A percentile compares a stretch with the other conserved stretches of the same genome.
Evolutionary conservation across 345 rosid species (phyloP).

Genomic region (Mercurialis annua): DNA sequence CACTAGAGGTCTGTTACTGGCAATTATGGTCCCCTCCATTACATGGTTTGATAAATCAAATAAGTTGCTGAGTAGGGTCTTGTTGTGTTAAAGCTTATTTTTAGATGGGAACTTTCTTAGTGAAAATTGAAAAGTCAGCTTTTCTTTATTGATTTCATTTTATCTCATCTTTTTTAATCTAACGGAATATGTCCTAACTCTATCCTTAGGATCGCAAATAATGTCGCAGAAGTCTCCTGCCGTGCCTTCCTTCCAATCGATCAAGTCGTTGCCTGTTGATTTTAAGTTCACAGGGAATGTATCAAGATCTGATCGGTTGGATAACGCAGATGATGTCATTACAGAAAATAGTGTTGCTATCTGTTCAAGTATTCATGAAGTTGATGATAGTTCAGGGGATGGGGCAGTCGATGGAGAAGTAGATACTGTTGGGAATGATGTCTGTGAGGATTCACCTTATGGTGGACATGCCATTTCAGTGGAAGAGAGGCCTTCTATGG

Average conservation of each 20-base stretch:
- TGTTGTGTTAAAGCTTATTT: slow-evolving; percentile 44
- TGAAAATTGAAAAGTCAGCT: slow-evolving; percentile 39
- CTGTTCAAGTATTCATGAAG: slow-evolving; percentile 39
- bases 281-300: slow-evolving; percentile 49
- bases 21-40: slow-evolving; percentile 66
- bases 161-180: too few relatives aligned
- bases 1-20: slow-evolving; percentile 44
- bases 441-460: slow-evolving; percentile 80
- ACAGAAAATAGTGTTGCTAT: slow-evolving; percentile 16
- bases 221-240: slow-evolving; percentile 51
- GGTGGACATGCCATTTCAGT: slow-evolving; percentile 29
- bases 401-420: slow-evolving; percentile 37
- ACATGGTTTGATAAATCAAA: slow-evolving; percentile 33
- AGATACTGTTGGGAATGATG: slow-evolving; percentile 25
- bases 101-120: slow-evolving; percentile 27
- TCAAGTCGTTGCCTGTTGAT: slow-evolving; percentile 71
- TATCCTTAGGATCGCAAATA: slow-evolving; percentile 37
- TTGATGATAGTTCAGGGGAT: slow-evolving; percentile 33
- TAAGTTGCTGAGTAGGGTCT: slow-evolving; percentile 51
- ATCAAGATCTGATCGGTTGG: slow-evolving; percentile 38
- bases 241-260: slow-evolving; percentile 50
- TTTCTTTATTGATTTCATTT: slow-evolving; percentile 30
- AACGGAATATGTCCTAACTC: slow-evolving; percentile 29
- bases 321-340: slow-evolving; percentile 28
- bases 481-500: slow-evolving; percentile 48